Conservation (phyloP, 768 basidiomycete species). For the Leccinellum albellum region DNA sequence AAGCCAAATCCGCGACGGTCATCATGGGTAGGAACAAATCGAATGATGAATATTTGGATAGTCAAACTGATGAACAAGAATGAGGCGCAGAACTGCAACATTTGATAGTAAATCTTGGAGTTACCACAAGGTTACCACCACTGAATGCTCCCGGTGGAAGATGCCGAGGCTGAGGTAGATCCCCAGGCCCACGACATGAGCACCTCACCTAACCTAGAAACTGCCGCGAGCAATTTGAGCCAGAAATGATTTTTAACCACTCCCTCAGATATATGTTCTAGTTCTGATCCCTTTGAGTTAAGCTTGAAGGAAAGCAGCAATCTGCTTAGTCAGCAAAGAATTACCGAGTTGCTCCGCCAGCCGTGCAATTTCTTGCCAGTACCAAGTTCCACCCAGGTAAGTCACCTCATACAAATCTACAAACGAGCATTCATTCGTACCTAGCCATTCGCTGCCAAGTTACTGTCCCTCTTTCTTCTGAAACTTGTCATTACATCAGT, state of each 20-base stretch:
- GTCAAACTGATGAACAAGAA: too few relatives aligned
- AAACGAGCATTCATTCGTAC: neutral
- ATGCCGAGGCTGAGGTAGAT: too few relatives aligned
- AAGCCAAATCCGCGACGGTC: neutral
- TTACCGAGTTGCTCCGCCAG: constrained; percentile 29
- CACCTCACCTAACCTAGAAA: neutral
- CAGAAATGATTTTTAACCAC: neutral
- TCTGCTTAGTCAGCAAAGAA: constrained; percentile 30
- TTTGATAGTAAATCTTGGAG: too few relatives aligned
- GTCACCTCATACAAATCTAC: neutral
- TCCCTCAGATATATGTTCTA: too few relatives aligned
- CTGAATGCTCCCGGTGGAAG: too few relatives aligned
- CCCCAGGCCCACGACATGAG: too few relatives aligned
- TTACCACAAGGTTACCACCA: too few relatives aligned
- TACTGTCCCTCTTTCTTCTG: constrained; percentile 10
- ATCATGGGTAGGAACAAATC: neutral
- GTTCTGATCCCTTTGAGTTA: too few relatives aligned
- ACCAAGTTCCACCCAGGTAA: constrained; percentile 10
- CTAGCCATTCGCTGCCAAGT: constrained; percentile 16
- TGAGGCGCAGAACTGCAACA: too few relatives aligned
- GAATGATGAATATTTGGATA: neutral
- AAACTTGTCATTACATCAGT: constrained; percentile 13
- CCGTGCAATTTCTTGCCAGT: constrained; percentile 11
- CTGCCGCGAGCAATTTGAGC: neutral
- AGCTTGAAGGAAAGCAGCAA: neutral